Base-by-base conservation (phyloP, 202 grass and related monocot species). In the Panicum hallii region DNA sequence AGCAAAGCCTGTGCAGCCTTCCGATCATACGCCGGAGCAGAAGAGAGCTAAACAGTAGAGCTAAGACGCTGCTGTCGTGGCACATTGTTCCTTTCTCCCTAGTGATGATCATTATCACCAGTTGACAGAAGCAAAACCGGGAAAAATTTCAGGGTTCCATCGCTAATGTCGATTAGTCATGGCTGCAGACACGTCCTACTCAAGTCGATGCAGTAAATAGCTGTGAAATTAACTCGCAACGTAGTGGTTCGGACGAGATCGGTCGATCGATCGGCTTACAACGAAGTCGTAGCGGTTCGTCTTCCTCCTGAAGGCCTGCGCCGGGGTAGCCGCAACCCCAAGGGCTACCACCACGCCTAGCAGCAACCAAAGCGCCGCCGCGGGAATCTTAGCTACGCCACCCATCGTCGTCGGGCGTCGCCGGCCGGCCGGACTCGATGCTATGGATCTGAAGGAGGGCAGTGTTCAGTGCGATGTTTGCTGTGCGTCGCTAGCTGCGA, bases 281-380 rank as follows among this genome's bases (percentile, higher is more conserved):
- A 70, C 14, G 70, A 89, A 89, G 69, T 89, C 77, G 36, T 89
- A 85, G 77, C 63, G 77, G 12, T 44, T 73, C 6, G 23, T 22
- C 75, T 44, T 73, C 5, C 13, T 34, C 75, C 67, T 80, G 77
- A 53, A 50, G 12, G 53, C 82, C 63, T 76, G 62, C 16, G 54
- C 63, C 9, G 77, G 77, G 70, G 17, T 44, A 46, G 69, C 63
- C 28, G 69, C 77, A 54, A 34, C 69, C 7, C 70, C 82, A 70
- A 89, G 22, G 20, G 70, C 43, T 14, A 80, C 5, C 45, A 75
- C 70, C 54, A 57, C 64, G 17, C 64, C 88, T 16, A 77, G 42
- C 50, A 89, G 55, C 14, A 85, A 26, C 82, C 76, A 81, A 34
- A 89, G 47, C 77, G 49, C 58, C 3, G 78, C 44, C 1, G 60